A percentile compares a stretch with the other conserved stretches of the same genome.
Evolutionary conservation across 1,139 yeast genomes (phyloP).

Genomic region (Hyphopichia buzzinii): DNA sequence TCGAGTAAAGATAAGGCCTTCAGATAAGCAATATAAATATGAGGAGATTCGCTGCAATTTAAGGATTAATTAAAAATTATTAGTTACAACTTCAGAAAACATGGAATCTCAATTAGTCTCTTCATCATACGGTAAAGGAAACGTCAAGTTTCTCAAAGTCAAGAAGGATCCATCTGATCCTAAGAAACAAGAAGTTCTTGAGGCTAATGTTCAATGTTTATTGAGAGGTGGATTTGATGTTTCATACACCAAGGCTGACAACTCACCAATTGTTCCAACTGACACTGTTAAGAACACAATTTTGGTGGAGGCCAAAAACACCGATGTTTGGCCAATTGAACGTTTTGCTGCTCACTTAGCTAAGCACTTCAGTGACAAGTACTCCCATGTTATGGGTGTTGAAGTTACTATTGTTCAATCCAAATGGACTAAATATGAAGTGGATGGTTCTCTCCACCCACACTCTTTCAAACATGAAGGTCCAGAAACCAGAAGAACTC

Average conservation of each 20-base stretch:
- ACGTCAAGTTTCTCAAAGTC: slow-evolving; percentile 87
- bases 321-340: slow-evolving; percentile 87
- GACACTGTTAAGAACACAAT: slow-evolving; percentile 92
- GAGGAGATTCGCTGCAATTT: no score
- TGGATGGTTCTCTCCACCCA: slow-evolving; percentile 70
- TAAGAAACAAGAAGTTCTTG: slow-evolving; percentile 72
- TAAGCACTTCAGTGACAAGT: slow-evolving; percentile 72
- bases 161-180: slow-evolving; percentile 72
- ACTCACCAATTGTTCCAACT: slow-evolving; percentile 85
- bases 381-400: slow-evolving; percentile 71
- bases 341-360: slow-evolving; percentile 84
- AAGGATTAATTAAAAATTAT: no score
- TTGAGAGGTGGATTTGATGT: slow-evolving; percentile 75
- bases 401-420: slow-evolving; percentile 67
- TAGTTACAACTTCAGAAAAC: no score
- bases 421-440: slow-evolving; percentile 75
- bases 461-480: slow-evolving; percentile 88
- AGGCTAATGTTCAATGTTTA: slow-evolving; percentile 75
- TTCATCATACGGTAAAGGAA: slow-evolving; percentile 85
- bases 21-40: no score
- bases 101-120: slow-evolving; percentile 24
- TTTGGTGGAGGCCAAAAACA: slow-evolving; percentile 73
- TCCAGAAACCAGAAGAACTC: slow-evolving; percentile 67
- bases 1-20: no score
- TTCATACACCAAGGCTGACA: slow-evolving; percentile 85